Base-by-base conservation (phyloP, 2,329 filamentous ascomycete species). In the Clarireedia hainanense region DNA sequence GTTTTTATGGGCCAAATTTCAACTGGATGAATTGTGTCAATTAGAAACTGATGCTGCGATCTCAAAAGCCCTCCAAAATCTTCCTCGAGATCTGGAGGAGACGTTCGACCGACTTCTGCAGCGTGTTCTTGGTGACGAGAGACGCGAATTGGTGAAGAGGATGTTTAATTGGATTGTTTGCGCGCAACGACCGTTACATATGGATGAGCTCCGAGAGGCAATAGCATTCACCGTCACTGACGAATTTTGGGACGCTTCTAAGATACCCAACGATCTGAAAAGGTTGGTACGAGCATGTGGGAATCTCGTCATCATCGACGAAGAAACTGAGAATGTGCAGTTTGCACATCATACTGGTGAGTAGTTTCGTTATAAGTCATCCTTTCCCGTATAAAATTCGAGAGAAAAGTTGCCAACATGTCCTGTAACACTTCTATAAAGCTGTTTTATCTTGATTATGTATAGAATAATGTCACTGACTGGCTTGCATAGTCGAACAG, bases 141-240 rank as follows among this genome's bases (percentile, higher is more conserved):
- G 47, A 30, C 42, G 42, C 34, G 43, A 55, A 26, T 27, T 56
- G 2, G 40, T 60, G 6, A 51, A 54, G 27, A 52, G 50, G 4
- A 58, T 61, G 39, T 61, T 61, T 27, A 43, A 50, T 4, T 61
- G 56, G 58, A 52, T 61, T 12, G n/a, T 57, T 3, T 57, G 50
- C 17, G 47, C 60, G 6, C 39, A 46, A 17, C 45, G 50, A 27
- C 60, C 58, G 17, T 43, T 61, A 14, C 24, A 23, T 10, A 47
- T 60, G 17, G 47, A 53, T n/a, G 58, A 61, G 27, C 36, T 60
- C 1, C 17, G 55, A 15, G 58, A 61, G 43, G 60, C 37, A 12
- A 43, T 51, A 43, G 49, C 37, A 27, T 43, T 51, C 24, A 51
- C 24, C 0, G 1, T 23, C 4, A 9, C 4, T 5, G 49, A 51